Evolutionary conservation across 306 rosid species (phyloP).

Genomic region (Sicyos baderoa): DNA sequence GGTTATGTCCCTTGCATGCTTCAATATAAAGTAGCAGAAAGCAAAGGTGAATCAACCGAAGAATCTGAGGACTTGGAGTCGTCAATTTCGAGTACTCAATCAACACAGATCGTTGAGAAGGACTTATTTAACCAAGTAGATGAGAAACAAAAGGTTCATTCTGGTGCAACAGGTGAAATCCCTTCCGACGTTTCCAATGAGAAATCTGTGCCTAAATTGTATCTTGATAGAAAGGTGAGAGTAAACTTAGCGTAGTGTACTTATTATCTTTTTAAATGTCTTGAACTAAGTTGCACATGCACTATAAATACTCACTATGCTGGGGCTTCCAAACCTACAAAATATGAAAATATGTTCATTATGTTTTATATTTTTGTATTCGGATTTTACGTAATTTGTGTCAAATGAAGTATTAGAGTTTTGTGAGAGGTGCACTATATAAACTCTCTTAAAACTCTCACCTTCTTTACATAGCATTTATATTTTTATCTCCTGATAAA

Average conservation of each 20-base stretch:
- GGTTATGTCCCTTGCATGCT: slow-evolving; percentile 18
- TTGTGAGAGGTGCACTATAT: no score
- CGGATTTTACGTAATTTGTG: no score
- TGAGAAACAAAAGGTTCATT: slow-evolving; percentile 4
- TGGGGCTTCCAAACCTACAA: no score
- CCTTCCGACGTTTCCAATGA: slow-evolving; percentile 15
- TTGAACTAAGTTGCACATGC: no score
- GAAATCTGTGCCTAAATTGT: slow-evolving; percentile 10
- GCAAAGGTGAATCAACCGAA: slow-evolving; percentile 23
- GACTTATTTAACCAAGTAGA: slow-evolving; percentile 20
- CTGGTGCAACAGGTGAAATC: not conserved
- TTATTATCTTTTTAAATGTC: no score
- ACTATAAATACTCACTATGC: no score
- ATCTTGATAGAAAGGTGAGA: slow-evolving; percentile 19
- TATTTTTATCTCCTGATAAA: no score
- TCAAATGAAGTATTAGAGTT: no score
- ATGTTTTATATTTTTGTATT: no score
- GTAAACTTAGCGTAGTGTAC: not conserved
- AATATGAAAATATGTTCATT: no score
- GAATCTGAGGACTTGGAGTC: slow-evolving; percentile 22
- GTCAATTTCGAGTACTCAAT: slow-evolving; percentile 17
- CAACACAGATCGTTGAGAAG: slow-evolving; percentile 20
- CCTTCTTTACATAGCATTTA: no score
- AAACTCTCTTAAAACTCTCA: no score
- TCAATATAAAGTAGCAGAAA: slow-evolving; percentile 20